Base-by-base conservation (phyloP, 2,329 filamentous ascomycete genomes). In the Alternaria viburni region DNA sequence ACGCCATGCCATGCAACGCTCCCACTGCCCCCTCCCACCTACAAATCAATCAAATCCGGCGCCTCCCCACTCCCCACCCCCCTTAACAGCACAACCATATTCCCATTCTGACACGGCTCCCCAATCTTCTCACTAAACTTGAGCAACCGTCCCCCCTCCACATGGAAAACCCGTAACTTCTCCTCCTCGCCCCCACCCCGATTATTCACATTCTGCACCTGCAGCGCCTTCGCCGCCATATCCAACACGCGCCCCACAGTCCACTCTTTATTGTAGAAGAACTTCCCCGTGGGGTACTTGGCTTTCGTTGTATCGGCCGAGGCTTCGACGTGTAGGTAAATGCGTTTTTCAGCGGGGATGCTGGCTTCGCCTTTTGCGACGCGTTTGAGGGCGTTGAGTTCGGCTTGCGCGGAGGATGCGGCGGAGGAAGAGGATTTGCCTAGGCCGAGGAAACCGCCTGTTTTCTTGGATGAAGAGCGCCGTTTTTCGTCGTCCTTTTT, bases 251-350 rank as follows among this genome's bases (percentile, higher is more conserved):
- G 84, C 0, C 96, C 96, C 1, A 98, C 87, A n/a, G 91, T 95
- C 93, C 93, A 98, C 62, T 97, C 92, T 71, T 75, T 76, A 36
- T 77, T 81, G 73, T 85, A 86, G 74, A 81, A 86, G 75, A 85
- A 85, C 50, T 81, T 82, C 17, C 83, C 83, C 1, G 81, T 91
- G 5, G 94, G 93, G 46, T 92, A 89, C 79, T 97, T 97, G 7
- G 91, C 89, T 56, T 89, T 91, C 2, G 93, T 90, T 0, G 93
- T 96, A 73, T 93, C 92, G 10, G 92, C 92, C 74, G 94, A 93
- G 0, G 95, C 96, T 77, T 98, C 95, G 17, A 97, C 92, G 76
- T 92, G 90, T 1, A 99, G 76, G 76, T 98, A 98, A 2, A 99
- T 82, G n/a, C 96, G 85, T 83, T 96, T 97, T 68, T 97, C 93